Percentiles rank a stretch among this genome's conserved stretches.
These are phyloP conservation scores for Alnus glutinosa DNA, from an alignment of 306 rosid genomes.

Conservation along the genomic window DNA sequence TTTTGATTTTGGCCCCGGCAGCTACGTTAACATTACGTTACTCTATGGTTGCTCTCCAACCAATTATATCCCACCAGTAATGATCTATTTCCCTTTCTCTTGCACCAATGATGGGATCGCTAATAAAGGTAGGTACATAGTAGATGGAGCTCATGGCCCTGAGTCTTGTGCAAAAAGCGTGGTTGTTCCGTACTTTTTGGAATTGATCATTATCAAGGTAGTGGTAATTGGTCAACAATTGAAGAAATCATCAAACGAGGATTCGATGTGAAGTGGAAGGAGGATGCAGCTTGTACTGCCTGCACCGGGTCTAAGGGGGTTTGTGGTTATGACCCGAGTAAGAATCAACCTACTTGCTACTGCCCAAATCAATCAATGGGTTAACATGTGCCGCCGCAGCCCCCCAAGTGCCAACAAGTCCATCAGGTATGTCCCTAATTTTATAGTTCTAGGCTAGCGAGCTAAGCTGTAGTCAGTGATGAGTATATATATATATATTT, in stretches of 20 bases:
- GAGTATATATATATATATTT: no score
- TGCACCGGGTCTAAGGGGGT: conserved; percentile 27
- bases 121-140: background rate
- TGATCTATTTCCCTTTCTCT: no score
- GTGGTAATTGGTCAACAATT: background rate
- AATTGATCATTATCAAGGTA: no score
- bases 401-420: no score
- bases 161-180: conserved; percentile 17
- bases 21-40: conserved; percentile 29
- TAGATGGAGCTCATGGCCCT: background rate
- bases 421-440: no score
- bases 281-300: conserved; percentile 32
- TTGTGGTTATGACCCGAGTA: no score
- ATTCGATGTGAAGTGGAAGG: conserved; percentile 38
- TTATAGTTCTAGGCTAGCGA: no score
- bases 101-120: conserved; percentile 4
- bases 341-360: no score
- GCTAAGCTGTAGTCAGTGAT: no score
- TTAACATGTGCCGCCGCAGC: no score
- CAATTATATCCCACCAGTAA: no score
- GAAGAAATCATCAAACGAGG: conserved; percentile 15
- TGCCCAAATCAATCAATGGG: no score
- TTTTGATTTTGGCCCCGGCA: conserved; percentile 23
- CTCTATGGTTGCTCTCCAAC: conserved; percentile 33
- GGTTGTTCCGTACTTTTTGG: conserved; percentile 25